A percentile compares a stretch with the other conserved stretches of the same genome.
phyloP scores from a whole-genome alignment of 306 rosid genomes.

The Coriaria nepalensis region DNA sequence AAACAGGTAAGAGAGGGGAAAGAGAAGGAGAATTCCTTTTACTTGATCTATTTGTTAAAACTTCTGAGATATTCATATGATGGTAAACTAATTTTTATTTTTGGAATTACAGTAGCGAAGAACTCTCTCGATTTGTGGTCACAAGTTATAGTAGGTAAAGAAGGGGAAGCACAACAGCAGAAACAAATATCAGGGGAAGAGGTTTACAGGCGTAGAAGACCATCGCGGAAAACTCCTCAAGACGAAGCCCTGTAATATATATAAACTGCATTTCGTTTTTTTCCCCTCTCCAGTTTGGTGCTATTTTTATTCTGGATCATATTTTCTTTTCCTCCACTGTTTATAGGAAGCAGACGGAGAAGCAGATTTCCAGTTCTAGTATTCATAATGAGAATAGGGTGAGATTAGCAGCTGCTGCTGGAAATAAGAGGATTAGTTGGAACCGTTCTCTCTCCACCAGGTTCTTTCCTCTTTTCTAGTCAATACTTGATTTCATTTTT shows the following conservation, averaged over 20 bases:
- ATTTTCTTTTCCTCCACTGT: slow-evolving; percentile 15
- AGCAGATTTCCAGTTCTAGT: slow-evolving; percentile 7
- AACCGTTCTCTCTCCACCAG: slow-evolving; percentile 78
- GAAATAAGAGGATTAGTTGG: slow-evolving; percentile 64
- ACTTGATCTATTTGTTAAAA: no score
- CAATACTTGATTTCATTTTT: no score
- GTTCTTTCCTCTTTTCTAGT: slow-evolving; percentile 19
- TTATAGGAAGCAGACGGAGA: no score
- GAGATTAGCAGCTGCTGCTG: slow-evolving; percentile 44
- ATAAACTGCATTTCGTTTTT: neutral
- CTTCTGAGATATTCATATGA: no score
- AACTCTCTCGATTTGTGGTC: slow-evolving; percentile 42
- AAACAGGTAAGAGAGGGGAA: no score
- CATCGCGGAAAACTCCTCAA: slow-evolving; percentile 18
- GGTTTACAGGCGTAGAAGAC: slow-evolving; percentile 51
- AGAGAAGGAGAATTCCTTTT: no score
- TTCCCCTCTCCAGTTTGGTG: neutral
- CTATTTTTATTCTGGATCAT: neutral
- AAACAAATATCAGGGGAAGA: slow-evolving; percentile 21
- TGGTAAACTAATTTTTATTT: no score
- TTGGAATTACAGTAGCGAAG: no score
- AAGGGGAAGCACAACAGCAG: slow-evolving; percentile 16
- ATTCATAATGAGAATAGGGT: slow-evolving; percentile 20
- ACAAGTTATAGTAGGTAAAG: slow-evolving; percentile 22
- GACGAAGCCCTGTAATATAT: slow-evolving; percentile 24